Base-by-base conservation (phyloP, 2,329 filamentous ascomycete genomes). In the Penicillium sp. region DNA sequence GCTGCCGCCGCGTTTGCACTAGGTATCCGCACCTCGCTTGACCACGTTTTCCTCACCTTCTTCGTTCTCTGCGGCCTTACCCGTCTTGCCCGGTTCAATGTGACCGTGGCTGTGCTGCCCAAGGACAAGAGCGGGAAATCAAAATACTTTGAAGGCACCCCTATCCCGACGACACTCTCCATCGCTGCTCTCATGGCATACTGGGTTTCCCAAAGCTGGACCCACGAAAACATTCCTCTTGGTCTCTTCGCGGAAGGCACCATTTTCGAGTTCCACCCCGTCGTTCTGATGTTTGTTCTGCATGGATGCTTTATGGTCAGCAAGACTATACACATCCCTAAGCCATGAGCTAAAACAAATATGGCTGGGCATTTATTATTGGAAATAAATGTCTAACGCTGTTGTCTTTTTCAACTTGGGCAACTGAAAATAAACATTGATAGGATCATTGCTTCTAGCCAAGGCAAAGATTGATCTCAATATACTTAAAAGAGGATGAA, bases 41-140 rank as follows among this genome's bases (percentile, higher is more conserved):
- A 99, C 77, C 92, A 95, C 67, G 66, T 96, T 50, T 81, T 79
- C 54, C 79, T 99, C 43, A 81, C 88, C 53, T 91, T 93, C 76
- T 99, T 97, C 75, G 92, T 97, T 42, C 88, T 99, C 48, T 95
- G 91, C 75, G 94, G 94, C 53, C 85, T 99, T 44, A 96, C 92
- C 3, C 88, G 94, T 46, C 85, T 99, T 10, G 94, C 94, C 43
- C 89, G 94, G 61, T 99, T 99, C 86, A 99, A 99, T 74, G 94
- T 99, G 48, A 97, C 94, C 10, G 92, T 94, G 36, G 83, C 87
- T 34, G 86, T 88, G 63, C 84, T 99, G 11, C 94, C 94, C 58
- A 97, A 97, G 77, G 94, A 99, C 72, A 88, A 86, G 45, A 85
- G 83, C 0, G 94, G 94, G 64, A 99, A 99, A 79, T 91, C 89